These are phyloP conservation scores for Madurella mycetomatis DNA, from an alignment of 2,329 filamentous ascomycete species.

Conservation along the genomic window DNA sequence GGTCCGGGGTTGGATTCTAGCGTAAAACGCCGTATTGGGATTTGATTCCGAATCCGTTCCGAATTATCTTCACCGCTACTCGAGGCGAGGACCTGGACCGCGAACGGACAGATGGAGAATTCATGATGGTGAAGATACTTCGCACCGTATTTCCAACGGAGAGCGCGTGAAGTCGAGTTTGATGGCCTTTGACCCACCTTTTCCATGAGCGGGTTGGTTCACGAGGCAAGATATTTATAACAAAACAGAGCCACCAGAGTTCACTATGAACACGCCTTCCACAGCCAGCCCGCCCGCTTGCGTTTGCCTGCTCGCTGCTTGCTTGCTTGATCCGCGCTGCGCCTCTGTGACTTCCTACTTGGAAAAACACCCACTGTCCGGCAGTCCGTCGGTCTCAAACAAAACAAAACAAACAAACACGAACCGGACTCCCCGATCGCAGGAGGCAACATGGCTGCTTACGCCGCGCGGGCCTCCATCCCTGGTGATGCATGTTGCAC, in stretches of 20 bases:
- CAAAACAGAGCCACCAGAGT: background rate
- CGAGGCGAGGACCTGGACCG: no score
- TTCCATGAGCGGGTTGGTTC: background rate
- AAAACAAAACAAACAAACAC: background rate
- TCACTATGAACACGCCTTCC: background rate
- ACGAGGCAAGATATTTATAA: background rate
- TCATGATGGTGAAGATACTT: background rate
- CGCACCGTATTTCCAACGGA: background rate
- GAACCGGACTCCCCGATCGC: background rate
- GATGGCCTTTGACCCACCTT: background rate
- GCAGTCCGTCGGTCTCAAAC: background rate
- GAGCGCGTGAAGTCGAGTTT: background rate
- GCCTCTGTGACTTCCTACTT: background rate
- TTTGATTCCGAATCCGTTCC: conserved; percentile 1
- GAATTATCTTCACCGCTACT: conserved; percentile 20
- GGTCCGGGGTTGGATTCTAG: no score
- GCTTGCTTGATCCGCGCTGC: background rate
- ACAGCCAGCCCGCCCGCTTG: background rate
- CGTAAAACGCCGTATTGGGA: conserved; percentile 11
- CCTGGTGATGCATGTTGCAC: background rate
- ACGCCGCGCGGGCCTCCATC: background rate
- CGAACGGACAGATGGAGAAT: background rate
- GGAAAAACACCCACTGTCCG: background rate
- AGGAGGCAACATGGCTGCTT: conserved; percentile 9
- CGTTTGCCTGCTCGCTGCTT: background rate